Evolutionary conservation across 2,329 filamentous ascomycete genomes (phyloP).

Genomic region (Microascus cirrosus): DNA sequence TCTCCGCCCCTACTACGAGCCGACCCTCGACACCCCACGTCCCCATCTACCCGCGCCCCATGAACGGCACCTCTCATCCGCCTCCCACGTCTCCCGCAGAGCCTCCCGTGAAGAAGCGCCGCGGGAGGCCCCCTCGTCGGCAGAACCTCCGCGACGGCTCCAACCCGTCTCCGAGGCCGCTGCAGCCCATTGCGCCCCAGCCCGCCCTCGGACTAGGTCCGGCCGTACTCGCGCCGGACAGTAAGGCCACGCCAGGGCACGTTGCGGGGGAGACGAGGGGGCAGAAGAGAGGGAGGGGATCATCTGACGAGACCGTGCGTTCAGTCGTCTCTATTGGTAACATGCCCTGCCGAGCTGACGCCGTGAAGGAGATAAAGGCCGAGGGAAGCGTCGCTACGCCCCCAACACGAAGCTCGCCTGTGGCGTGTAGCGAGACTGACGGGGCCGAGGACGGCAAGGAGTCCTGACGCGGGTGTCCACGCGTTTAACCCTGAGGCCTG

Average conservation of each 20-base stretch:
- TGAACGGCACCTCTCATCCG: not conserved
- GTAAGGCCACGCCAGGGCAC: not conserved
- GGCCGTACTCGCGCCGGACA: not conserved
- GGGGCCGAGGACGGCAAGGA: too few relatives aligned
- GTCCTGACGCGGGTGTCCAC: too few relatives aligned
- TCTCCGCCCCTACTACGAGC: not conserved
- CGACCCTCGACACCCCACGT: conserved; percentile 5
- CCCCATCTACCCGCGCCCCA: conserved; percentile 10
- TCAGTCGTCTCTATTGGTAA: not conserved
- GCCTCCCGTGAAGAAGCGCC: not conserved
- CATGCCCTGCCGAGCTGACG: not conserved
- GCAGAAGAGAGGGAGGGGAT: not conserved
- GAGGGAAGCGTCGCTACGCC: too few relatives aligned
- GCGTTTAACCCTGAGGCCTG: too few relatives aligned
- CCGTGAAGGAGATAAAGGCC: too few relatives aligned
- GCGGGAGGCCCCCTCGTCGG: conserved; percentile 3
- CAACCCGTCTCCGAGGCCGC: not conserved
- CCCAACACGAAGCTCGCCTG: too few relatives aligned
- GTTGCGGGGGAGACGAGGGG: not conserved
- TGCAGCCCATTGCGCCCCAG: not conserved
- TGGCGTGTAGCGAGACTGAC: too few relatives aligned
- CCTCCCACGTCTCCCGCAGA: not conserved
- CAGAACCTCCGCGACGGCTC: not conserved
- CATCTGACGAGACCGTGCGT: not conserved
- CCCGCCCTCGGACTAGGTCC: not conserved